Percentiles rank a stretch among this genome's conserved stretches.
phyloP scores from a whole-genome alignment of 176 grass and related monocot genomes.

The Puccinellia tenuiflora region DNA sequence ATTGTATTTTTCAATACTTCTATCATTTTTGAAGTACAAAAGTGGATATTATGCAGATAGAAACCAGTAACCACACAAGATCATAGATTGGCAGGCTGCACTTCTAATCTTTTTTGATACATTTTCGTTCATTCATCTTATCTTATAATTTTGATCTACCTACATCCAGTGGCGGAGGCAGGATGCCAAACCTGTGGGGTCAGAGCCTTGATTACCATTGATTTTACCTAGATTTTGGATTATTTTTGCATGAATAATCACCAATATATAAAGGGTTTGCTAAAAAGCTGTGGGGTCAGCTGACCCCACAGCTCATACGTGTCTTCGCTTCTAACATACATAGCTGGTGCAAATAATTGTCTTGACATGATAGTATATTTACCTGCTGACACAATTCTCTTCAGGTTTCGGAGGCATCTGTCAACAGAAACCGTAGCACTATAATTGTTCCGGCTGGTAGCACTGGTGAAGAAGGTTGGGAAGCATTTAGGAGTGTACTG shows the following conservation, averaged over 20 bases:
- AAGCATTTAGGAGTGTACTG: conserved; percentile 88
- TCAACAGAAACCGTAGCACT: conserved; percentile 95
- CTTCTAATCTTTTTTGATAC: neutral
- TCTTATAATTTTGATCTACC: neutral
- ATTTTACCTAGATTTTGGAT: too few species aligned
- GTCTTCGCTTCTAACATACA: neutral
- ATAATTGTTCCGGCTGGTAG: conserved; percentile 95
- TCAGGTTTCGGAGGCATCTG: conserved; percentile 90
- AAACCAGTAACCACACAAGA: neutral
- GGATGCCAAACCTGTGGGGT: too few species aligned
- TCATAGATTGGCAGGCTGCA: neutral
- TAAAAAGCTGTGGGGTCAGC: too few species aligned
- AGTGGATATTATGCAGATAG: neutral
- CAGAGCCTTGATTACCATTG: too few species aligned
- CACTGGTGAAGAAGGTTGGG: conserved; percentile 97
- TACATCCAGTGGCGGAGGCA: too few species aligned
- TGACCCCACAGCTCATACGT: too few species aligned
- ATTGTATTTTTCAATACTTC: neutral
- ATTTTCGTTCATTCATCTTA: neutral
- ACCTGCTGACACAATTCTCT: conserved; percentile 1
- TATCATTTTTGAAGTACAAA: neutral
- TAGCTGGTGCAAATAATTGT: neutral
- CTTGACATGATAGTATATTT: neutral
- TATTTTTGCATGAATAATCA: too few species aligned
- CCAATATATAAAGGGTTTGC: too few species aligned